Evolutionary conservation across 1,139 yeast species (phyloP).

Genomic region (Debaryomyces fabryi): DNA sequence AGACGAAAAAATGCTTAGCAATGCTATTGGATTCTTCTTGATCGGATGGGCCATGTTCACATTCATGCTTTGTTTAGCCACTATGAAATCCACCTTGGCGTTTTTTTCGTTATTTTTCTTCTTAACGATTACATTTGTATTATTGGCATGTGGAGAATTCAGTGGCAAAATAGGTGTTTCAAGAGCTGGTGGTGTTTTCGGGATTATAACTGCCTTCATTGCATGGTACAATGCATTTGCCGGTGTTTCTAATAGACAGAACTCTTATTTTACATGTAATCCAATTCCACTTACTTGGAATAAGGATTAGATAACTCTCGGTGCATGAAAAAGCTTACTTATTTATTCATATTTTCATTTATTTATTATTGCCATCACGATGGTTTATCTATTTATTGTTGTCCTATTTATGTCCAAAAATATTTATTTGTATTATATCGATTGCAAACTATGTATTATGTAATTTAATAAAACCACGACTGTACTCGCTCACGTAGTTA

Average conservation of each 20-base stretch:
- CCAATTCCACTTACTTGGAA: slow-evolving; percentile 36
- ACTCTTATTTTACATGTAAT: slow-evolving; percentile 35
- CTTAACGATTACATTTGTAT: slow-evolving; percentile 56
- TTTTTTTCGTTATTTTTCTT: slow-evolving; percentile 55
- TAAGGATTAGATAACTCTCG: not conserved
- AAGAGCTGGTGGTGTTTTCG: slow-evolving; percentile 75
- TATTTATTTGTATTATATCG: not conserved
- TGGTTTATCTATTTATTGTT: not conserved
- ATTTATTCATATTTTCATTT: not conserved
- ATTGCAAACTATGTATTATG: not conserved
- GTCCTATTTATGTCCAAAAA: not conserved
- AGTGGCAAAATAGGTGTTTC: slow-evolving; percentile 45
- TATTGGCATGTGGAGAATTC: slow-evolving; percentile 60
- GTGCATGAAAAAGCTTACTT: not conserved
- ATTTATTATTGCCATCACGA: not conserved
- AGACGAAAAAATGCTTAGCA: slow-evolving; percentile 43
- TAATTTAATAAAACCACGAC: not conserved
- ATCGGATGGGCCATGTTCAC: slow-evolving; percentile 72
- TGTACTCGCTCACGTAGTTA: not conserved
- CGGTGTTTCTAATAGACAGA: slow-evolving; percentile 30
- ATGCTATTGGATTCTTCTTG: slow-evolving; percentile 61
- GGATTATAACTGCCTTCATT: slow-evolving; percentile 58
- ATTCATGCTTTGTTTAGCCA: slow-evolving; percentile 56
- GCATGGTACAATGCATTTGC: slow-evolving; percentile 60
- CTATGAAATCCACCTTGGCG: slow-evolving; percentile 67